Base-by-base conservation (phyloP, 345 rosid genomes). In the Eutrema yunnanense region DNA sequence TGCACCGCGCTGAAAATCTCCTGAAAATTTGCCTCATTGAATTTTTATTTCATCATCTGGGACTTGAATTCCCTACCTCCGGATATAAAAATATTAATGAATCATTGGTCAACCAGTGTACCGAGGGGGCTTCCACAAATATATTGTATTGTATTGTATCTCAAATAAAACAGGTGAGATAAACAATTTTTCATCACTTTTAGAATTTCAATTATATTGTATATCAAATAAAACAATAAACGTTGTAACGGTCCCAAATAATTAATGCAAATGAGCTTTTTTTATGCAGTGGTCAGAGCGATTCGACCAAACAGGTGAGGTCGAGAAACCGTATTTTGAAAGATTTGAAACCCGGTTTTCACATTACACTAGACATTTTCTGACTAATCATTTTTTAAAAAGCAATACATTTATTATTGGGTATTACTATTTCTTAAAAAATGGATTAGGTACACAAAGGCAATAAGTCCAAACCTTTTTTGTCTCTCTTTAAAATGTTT, bases 401-500 rank as follows among this genome's bases (percentile, higher is more conserved):
- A 26, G 16, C 43, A 50, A 55, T 42, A 33, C 59, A 14, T 27
- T 61, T 52, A 32, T 52, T 55, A 33, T 42, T 26, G 50, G 14
- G 61, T 52, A 32, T 52, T 55, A 33, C 36, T 58, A 29, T 3
- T 48, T 56, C 26, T 47, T 6, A 8, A 55, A 41, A 5, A 60
- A 29, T 62, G 74, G 79, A 62, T 75, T 75, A 75, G 71, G 71
- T 76, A 37, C 53, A 76, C 38, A 69, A 76, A 69, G 58, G 40
- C 43, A 76, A 47, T 47, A 55, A 75, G 22, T 62, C 70, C 61
- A 62, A 75, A 69, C 38, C 38, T 16, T 19, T 54, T 22, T 62
- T 38, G 79, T 68, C 52, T 46, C 47, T 40, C 62, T 53, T 68
- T 19, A 34, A 52, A 52, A 44, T 69, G 44, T 53, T 36, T 51